Conservation (phyloP, 2,329 filamentous ascomycete genomes). For the Neospermospora avenae region DNA sequence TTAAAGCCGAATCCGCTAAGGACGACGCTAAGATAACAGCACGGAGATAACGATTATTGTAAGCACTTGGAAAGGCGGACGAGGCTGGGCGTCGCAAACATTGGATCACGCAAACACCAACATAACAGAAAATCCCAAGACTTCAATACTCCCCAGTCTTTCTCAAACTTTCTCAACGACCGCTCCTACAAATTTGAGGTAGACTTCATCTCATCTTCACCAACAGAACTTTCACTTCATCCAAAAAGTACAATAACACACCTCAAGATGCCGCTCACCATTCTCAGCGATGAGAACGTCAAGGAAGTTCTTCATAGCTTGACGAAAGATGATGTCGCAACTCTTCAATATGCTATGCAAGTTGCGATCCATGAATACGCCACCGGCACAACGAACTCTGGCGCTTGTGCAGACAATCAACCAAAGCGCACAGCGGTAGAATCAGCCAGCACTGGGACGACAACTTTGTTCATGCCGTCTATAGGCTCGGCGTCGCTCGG, state of each 20-base stretch:
- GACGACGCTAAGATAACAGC: background rate
- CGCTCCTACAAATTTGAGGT: background rate
- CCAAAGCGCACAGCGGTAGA: slow-evolving; percentile 50
- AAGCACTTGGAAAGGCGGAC: background rate
- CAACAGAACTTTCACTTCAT: background rate
- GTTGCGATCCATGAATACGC: slow-evolving; percentile 60
- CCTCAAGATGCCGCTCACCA: slow-evolving; percentile 51
- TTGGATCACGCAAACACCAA: background rate
- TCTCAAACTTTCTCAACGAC: background rate
- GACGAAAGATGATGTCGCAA: slow-evolving; percentile 49
- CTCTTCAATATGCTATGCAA: slow-evolving; percentile 47
- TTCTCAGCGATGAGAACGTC: slow-evolving; percentile 58
- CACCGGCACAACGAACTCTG: slow-evolving; percentile 45
- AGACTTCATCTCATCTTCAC: background rate
- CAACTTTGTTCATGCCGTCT: slow-evolving; percentile 72
- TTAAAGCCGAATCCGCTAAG: background rate
- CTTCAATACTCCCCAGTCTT: background rate
- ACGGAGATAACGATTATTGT: too few species aligned
- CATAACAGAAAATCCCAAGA: slow-evolving; percentile 3
- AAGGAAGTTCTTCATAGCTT: slow-evolving; percentile 52
- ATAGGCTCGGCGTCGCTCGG: slow-evolving; percentile 60
- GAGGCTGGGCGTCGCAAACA: background rate
- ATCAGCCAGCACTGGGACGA: slow-evolving; percentile 49
- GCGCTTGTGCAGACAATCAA: slow-evolving; percentile 47
- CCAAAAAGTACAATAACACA: background rate